Conservation (phyloP, 208 protist species). For the Trypanosoma avium region DNA sequence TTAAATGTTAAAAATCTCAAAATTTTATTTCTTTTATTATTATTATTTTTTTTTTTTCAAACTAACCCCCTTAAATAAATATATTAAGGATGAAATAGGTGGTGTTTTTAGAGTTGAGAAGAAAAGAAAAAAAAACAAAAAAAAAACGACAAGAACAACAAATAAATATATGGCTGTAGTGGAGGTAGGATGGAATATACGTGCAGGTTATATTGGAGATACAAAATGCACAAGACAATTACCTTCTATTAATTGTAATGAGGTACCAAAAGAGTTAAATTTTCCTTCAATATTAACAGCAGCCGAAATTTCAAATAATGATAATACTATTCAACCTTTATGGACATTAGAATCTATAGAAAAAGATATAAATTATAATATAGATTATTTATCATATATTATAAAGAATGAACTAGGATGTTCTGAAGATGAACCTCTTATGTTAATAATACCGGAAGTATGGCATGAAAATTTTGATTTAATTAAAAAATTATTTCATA, state of each 20-base stretch:
- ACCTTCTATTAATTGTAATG: conserved; percentile 30
- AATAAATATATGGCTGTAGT: conserved; percentile 88
- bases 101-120: not conserved
- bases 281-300: conserved; percentile 50
- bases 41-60: too few species aligned
- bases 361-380: conserved; percentile 38
- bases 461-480: conserved; percentile 73
- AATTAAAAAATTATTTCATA: conserved; percentile 45
- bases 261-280: conserved; percentile 36
- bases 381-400: conserved; percentile 47
- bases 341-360: conserved; percentile 60
- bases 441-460: conserved; percentile 75
- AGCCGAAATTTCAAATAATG: conserved; percentile 6
- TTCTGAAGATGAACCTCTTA: conserved; percentile 52
- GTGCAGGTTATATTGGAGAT: conserved; percentile 81
- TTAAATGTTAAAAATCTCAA: too few species aligned
- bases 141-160: too few species aligned
- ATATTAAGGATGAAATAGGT: not conserved
- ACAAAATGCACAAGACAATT: conserved; percentile 46
- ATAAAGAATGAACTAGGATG: conserved; percentile 49
- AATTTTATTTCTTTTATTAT: too few species aligned
- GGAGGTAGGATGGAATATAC: conserved; percentile 68
- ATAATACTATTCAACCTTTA: conserved; percentile 37
- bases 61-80: not conserved
- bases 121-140: not conserved